Percentiles rank a stretch among this genome's conserved stretches.
phyloP scores from a whole-genome alignment of 345 rosid species.

The Alliaria petiolata region DNA sequence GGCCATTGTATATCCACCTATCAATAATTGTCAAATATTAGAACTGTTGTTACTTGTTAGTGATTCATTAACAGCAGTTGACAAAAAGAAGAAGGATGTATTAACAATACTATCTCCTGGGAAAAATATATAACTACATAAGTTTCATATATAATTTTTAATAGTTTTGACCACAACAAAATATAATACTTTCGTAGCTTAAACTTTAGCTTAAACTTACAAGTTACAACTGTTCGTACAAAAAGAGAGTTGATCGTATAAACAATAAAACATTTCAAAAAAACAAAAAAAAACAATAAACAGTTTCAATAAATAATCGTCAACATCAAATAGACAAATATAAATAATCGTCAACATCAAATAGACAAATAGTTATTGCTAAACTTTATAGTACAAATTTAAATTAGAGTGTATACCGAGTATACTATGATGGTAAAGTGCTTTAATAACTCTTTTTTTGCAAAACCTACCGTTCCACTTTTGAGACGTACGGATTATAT shows the following conservation, averaged over 20 bases:
- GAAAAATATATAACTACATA: neutral
- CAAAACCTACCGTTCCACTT: neutral
- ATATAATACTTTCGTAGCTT: neutral
- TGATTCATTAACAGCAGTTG: neutral
- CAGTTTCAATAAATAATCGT: too few relatives aligned
- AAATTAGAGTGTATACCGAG: neutral
- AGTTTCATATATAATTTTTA: neutral
- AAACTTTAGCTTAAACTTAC: too few relatives aligned
- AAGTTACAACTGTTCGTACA: neutral
- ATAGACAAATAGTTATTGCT: neutral
- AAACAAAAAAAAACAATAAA: too few relatives aligned
- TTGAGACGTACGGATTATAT: neutral
- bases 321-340: too few relatives aligned
- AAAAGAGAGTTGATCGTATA: neutral
- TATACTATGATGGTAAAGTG: neutral
- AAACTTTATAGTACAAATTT: neutral
- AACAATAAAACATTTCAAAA: neutral
- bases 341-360: neutral
- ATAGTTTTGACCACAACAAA: too few relatives aligned
- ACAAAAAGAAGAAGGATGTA: neutral
- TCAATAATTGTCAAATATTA: neutral
- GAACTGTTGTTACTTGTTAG: neutral
- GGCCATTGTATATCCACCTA: conserved; percentile 27
- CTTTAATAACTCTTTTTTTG: neutral
- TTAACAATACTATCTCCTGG: neutral